These are phyloP conservation scores for Lachnum nothofagi DNA, from an alignment of 2,329 filamentous ascomycete genomes.

Conservation along the genomic window DNA sequence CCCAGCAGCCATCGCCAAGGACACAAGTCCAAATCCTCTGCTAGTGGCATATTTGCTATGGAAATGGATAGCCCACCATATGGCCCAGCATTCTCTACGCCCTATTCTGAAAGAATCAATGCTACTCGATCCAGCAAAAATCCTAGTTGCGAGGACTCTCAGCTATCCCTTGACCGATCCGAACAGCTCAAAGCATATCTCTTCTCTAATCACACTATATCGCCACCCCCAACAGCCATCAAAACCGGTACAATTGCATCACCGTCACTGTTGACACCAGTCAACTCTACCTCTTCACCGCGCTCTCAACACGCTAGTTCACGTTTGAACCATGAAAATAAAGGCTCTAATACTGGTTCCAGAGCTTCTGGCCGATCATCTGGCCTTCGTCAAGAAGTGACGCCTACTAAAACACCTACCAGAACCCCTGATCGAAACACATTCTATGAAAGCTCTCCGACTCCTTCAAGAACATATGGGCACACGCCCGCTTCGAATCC, in stretches of 20 bases:
- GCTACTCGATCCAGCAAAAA: constrained; percentile 40
- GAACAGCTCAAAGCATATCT: constrained; percentile 55
- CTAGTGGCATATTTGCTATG: constrained; percentile 57
- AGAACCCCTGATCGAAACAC: constrained; percentile 23
- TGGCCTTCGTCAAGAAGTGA: constrained; percentile 32
- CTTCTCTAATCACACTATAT: constrained; percentile 39
- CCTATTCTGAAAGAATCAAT: constrained; percentile 57
- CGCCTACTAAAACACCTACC: constrained; percentile 28
- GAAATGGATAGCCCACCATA: constrained; percentile 62
- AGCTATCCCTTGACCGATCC: constrained; percentile 26
- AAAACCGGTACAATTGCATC: background rate
- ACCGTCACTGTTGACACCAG: constrained; percentile 5
- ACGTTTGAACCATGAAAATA: constrained; percentile 14
- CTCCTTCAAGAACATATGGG: constrained; percentile 21
- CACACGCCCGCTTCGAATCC: constrained; percentile 13
- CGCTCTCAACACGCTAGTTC: constrained; percentile 15
- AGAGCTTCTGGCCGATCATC: constrained; percentile 26
- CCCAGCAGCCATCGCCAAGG: constrained; percentile 34
- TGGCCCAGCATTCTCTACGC: constrained; percentile 64
- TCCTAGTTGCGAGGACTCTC: constrained; percentile 11
- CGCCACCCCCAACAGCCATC: constrained; percentile 9
- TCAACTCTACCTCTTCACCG: constrained; percentile 9
- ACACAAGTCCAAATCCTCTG: constrained; percentile 41
- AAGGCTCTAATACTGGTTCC: constrained; percentile 10
- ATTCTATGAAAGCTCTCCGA: constrained; percentile 19